Evolutionary conservation across 169 alveolate species (phyloP), one percentile per base, ranked within the genome.

Genomic region (Plasmodium gonderi): DNA sequence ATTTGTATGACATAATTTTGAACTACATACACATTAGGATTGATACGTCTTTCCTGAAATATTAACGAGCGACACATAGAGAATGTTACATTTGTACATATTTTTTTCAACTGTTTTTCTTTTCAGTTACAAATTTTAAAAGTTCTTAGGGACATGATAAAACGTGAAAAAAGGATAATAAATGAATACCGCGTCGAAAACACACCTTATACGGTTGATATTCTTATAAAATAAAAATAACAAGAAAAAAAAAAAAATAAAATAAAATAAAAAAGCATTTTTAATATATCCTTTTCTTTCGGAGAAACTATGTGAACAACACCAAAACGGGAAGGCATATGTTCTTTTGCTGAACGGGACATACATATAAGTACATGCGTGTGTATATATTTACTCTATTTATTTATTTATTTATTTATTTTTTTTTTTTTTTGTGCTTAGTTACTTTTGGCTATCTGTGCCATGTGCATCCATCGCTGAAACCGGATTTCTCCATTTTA

Each of bases 161-260:
- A 82, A 69, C 51, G 20, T 17, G 75, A 72, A 3, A 69, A 29
- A 47, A 81, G 49, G 54, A 47, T 82, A 45, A 49, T 82, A 14
- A 82, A 72, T 26, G 92, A 82, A 72, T 68, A 82, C 76, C 75
- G 68, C 49, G 65, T 82, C 40, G 17, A 60, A 12, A 44, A 47
- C 75, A 82, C 83, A 11, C 92, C 92, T 14, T 82, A 82, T 36
- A 82, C 92, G 54, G 75, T 82, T 69, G 92, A 82, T 60, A 82
- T 82, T 29, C 60, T 82, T 31, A 82, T 82, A 31, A 72, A 44
- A 51, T 81, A 81, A 68, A 38, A 77, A 44, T 33, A 20, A 17
- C 3, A 23, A 29, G 3, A 23, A 44, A 3, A 7, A 29, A 23
- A n/a, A 33, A 12, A 20, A 42, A 81, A 36, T 20, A 14, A 68